Evolutionary conservation across 2,329 filamentous ascomycete genomes (phyloP).

Genomic region (Fulvia fulva): DNA sequence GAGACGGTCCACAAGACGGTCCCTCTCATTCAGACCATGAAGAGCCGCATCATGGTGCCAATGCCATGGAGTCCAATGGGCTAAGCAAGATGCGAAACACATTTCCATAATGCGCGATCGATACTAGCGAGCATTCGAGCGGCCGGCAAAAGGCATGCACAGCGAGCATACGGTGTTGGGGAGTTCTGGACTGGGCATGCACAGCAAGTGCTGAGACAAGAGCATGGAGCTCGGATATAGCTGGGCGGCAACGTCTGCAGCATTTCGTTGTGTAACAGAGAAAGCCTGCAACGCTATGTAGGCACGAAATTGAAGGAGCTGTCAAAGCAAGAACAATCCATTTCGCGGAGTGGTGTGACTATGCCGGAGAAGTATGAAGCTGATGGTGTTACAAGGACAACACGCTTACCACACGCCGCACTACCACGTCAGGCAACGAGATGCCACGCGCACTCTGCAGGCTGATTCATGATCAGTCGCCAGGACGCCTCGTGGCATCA

Average conservation of each 20-base stretch:
- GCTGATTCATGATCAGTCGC: no score
- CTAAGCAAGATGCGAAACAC: slow-evolving; percentile 38
- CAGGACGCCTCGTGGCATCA: background rate
- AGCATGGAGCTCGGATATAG: background rate
- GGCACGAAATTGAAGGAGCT: background rate
- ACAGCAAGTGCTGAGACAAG: background rate
- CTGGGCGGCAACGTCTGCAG: background rate
- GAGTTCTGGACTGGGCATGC: background rate
- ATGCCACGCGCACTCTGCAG: background rate
- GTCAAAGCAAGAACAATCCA: background rate
- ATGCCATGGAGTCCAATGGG: slow-evolving; percentile 96
- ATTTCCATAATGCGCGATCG: background rate
- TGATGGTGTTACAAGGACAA: background rate
- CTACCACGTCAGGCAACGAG: background rate
- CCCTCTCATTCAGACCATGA: slow-evolving; percentile 93
- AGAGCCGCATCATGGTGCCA: slow-evolving; percentile 85
- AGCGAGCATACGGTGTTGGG: background rate
- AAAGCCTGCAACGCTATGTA: background rate
- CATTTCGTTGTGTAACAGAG: background rate
- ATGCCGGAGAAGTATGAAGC: background rate
- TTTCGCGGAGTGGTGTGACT: fast-evolving
- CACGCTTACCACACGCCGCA: background rate
- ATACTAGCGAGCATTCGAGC: background rate
- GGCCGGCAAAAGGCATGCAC: background rate
- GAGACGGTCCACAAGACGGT: slow-evolving; percentile 86